Base-by-base conservation (phyloP, 2,329 filamentous ascomycete genomes). In the Aspergillus uvarum region DNA sequence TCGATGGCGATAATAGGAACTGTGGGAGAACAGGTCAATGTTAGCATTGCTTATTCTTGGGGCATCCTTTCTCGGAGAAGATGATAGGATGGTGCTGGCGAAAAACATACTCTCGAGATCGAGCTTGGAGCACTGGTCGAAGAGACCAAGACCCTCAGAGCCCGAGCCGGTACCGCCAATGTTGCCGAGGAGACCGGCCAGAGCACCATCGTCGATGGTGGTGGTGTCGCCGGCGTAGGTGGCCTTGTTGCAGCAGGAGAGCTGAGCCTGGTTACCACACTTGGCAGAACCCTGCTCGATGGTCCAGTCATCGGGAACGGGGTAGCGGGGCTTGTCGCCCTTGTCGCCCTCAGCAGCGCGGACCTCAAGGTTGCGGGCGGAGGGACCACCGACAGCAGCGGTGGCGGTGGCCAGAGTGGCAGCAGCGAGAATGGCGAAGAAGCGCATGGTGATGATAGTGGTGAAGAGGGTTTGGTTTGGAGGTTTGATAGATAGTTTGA, bases 71-170 rank as follows among this genome's bases (percentile, higher is more conserved):
- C 14, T 11, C 0, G 12, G 2, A 16, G 32, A 1, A 16, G 14
- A 35, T 35, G 14, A 35, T 35, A 35, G 32, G 32, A 35, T 12
- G 1, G 4, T 35, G 2, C 32, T 12, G 32, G 12, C 32, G 32
- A 8, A 3, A 21, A 21, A 50, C 56, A 4, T 59, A 63, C 74
- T 48, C 51, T 69, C 51, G 53, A 74, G 24, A 54, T 69, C 67
- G 35, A 77, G 67, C 67, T 76, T 73, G 65, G 74, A 76, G 74
- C 75, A 77, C 65, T 75, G 68, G 61, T 71, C 66, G 67, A 76
- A 75, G 59, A 77, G 63, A 66, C 70, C 70, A n/a, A 75, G 53
- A 44, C 72, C 69, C 50, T 70, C 58, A 26, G 71, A 58, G 54
- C 68, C 70, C 55, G 73, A 69, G 31, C 72, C 71, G 51, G 64